Evolutionary conservation across 176 grass and related monocot genomes (phyloP), one percentile per base, ranked within the genome.

Genomic region (barley (Hordeum vulgare)): DNA sequence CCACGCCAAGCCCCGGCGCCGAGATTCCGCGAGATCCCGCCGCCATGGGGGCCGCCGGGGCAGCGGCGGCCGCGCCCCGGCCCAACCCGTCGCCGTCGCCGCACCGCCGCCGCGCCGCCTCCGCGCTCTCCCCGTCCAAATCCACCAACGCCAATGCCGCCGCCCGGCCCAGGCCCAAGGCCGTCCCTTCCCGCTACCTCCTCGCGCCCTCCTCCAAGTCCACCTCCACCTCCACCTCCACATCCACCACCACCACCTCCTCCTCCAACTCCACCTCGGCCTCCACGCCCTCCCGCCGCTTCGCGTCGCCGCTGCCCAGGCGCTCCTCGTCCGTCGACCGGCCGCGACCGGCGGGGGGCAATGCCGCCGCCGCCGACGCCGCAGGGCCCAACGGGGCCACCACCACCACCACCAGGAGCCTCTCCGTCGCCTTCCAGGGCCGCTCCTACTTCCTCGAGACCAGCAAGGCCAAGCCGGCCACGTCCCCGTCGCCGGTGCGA

Each of bases 361-460:
- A 86, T 69, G 83, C 63, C 21, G 69, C 75, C 28, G 61, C 41
- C 8, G 72, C 35, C 14, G 80, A 86, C 4, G 47, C 79, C 33
- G 62, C 61, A 59, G 72, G 79, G 26, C 45, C 81, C 23, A 81
- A 86, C 58, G 85, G 69, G 29, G 76, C 84, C 51, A 88, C 84
- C 67, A 74, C 85, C 51, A 90, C 89, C 68, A 99, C 93, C 17
- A 94, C 93, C 7, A 85, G 97, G 54, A 99, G 97, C 83, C 91
- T 99, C 74, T 99, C 97, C 20, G 97, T 99, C 21, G 94, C 97
- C 67, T 99, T 99, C 87, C 97, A 99, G 92, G 97, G 97, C 58
- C 81, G 92, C 7, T 94, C 93, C 80, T 96, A 94, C 82, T 91
- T 89, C 83, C 95, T 94, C 60, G 91, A 94, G 79, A 89, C 93